Percentiles rank a stretch among this genome's conserved stretches.
Conservation (phyloP, 2,329 filamentous ascomycete genomes). For the Macroventuria anomochaeta region DNA sequence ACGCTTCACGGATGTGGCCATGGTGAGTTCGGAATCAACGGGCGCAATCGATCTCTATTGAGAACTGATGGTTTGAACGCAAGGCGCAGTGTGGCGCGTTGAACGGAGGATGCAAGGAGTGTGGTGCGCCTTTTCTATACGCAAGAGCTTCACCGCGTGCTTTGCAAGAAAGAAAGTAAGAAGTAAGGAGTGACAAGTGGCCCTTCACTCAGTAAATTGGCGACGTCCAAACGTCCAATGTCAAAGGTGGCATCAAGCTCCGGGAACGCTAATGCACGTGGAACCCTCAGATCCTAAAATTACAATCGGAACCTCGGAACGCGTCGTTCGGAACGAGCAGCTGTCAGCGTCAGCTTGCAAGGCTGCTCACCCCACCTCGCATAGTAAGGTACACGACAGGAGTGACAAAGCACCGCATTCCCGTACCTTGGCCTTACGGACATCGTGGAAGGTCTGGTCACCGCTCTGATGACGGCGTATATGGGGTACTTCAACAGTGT, state of each 20-base stretch:
- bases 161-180: neutral
- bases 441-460: neutral
- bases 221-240: conserved; percentile 13
- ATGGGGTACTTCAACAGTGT: neutral
- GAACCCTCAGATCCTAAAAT: conserved; percentile 23
- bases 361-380: conserved; percentile 17
- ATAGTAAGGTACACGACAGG: neutral
- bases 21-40: conserved; percentile 12
- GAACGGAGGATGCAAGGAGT: conserved; percentile 2
- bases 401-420: neutral
- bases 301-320: conserved; percentile 16
- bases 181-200: conserved; percentile 14
- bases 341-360: conserved; percentile 9
- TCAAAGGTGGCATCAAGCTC: conserved; percentile 44
- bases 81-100: neutral
- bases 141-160: neutral
- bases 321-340: conserved; percentile 3
- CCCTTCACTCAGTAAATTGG: neutral
- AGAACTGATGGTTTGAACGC: neutral
- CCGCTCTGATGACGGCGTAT: neutral
- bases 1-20: conserved; percentile 42
- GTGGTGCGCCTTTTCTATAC: conserved; percentile 1
- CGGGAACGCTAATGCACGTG: conserved; percentile 35
- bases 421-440: neutral
- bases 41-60: neutral